A percentile compares a stretch with the other conserved stretches of the same genome.
These are phyloP conservation scores for Lonicera japonica DNA, from an alignment of 129 eudicot genomes.

Conservation along the genomic window DNA sequence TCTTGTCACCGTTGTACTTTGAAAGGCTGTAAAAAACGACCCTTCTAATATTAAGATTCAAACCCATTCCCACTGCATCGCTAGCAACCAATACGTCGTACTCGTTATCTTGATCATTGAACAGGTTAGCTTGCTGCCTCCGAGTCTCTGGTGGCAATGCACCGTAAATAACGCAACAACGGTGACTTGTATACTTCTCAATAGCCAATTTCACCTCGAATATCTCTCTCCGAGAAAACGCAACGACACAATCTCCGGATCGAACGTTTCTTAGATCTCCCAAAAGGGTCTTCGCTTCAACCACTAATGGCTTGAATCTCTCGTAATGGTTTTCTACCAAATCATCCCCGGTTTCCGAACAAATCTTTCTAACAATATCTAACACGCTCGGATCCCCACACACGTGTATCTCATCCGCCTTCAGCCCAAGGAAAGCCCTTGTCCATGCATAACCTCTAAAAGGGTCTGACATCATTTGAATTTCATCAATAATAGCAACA, in stretches of 20 bases:
- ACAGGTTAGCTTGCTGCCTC: slow-evolving; percentile 79
- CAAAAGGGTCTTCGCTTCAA: slow-evolving; percentile 85
- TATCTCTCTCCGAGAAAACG: slow-evolving; percentile 91
- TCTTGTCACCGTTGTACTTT: slow-evolving; percentile 80
- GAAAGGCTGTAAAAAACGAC: slow-evolving; percentile 64
- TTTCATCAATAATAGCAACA: slow-evolving; percentile 93
- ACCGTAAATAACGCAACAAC: slow-evolving; percentile 94
- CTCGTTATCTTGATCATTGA: slow-evolving; percentile 69
- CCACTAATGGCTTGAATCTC: slow-evolving; percentile 89
- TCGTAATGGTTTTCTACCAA: slow-evolving; percentile 70
- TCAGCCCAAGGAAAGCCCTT: slow-evolving; percentile 88
- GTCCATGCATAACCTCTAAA: slow-evolving; percentile 94
- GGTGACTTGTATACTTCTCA: slow-evolving; percentile 76
- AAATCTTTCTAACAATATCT: slow-evolving; percentile 56
- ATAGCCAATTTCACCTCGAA: slow-evolving; percentile 89
- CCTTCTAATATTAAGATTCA: slow-evolving; percentile 82
- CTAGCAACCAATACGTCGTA: slow-evolving; percentile 91
- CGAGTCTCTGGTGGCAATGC: slow-evolving; percentile 98
- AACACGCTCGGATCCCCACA: slow-evolving; percentile 99
- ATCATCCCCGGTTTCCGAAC: slow-evolving; percentile 86
- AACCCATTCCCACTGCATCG: slow-evolving; percentile 99
- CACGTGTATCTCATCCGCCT: slow-evolving; percentile 90
- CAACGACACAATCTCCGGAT: slow-evolving; percentile 95
- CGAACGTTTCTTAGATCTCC: slow-evolving; percentile 79
- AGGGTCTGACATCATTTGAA: slow-evolving; percentile 92